Conservation (phyloP, 495 filamentous ascomycete species). For the Xylaria acuta region DNA sequence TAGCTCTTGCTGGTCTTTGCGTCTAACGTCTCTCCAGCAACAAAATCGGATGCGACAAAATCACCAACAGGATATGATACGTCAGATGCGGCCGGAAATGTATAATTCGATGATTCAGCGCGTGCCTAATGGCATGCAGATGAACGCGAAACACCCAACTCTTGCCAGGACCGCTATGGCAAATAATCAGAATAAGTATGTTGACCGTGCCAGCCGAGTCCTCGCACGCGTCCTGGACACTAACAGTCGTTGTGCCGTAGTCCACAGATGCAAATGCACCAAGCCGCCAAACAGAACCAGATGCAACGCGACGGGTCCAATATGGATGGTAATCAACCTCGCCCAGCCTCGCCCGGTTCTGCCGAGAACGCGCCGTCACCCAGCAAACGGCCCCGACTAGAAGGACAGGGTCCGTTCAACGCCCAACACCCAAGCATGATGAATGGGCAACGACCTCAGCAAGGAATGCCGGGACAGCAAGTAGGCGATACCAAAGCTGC, state of each 20-base stretch:
- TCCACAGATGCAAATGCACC: slow-evolving; percentile 72
- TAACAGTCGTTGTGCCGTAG: slow-evolving; percentile 49
- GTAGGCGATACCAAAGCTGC: slow-evolving; percentile 62
- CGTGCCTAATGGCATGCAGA: slow-evolving; percentile 58
- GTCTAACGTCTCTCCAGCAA: slow-evolving; percentile 52
- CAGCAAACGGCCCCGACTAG: slow-evolving; percentile 88
- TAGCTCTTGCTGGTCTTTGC: neutral
- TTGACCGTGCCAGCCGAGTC: slow-evolving; percentile 7
- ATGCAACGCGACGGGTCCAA: slow-evolving; percentile 88
- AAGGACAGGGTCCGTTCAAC: slow-evolving; percentile 69
- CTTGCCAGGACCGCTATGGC: slow-evolving; percentile 77
- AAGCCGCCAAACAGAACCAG: slow-evolving; percentile 67
- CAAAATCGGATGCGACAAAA: slow-evolving; percentile 71
- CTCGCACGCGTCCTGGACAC: slow-evolving; percentile 14
- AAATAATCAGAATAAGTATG: slow-evolving; percentile 77
- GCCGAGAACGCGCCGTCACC: slow-evolving; percentile 91
- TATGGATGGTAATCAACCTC: slow-evolving; percentile 82
- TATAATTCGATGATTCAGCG: slow-evolving; percentile 62
- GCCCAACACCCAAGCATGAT: slow-evolving; percentile 72
- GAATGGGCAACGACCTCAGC: slow-evolving; percentile 76
- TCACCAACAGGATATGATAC: slow-evolving; percentile 72
- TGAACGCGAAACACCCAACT: slow-evolving; percentile 53
- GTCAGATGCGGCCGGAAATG: slow-evolving; percentile 65
- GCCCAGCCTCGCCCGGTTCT: slow-evolving; percentile 80
- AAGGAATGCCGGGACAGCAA: slow-evolving; percentile 75